Evolutionary conservation across 441 rosid genomes (phyloP).

Genomic region (Adansonia madagascariensis): DNA sequence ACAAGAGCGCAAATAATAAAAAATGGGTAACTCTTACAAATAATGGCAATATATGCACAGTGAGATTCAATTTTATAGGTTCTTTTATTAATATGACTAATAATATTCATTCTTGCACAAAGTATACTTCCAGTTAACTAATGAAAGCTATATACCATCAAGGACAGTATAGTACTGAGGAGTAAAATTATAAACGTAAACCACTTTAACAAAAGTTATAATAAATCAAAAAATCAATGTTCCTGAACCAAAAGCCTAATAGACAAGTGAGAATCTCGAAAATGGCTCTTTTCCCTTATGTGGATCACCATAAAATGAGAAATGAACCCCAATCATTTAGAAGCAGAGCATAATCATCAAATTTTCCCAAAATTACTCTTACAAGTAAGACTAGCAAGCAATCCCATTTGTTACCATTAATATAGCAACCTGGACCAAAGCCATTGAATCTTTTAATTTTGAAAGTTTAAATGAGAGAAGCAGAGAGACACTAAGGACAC

Average conservation of each 20-base stretch:
- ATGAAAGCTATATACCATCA: background rate
- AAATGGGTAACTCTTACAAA: background rate
- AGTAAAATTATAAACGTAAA: background rate
- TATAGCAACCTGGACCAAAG: background rate
- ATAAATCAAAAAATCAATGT: background rate
- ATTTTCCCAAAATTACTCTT: background rate
- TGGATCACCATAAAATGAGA: background rate
- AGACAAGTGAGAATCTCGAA: background rate
- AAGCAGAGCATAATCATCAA: background rate
- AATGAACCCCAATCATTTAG: background rate
- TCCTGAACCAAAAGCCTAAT: background rate
- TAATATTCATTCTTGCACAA: background rate
- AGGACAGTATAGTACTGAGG: background rate
- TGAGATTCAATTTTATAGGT: background rate
- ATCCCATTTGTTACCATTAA: background rate
- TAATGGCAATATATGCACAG: background rate
- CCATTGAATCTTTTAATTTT: background rate
- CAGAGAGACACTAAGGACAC: background rate
- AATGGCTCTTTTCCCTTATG: background rate
- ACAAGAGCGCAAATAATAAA: no score
- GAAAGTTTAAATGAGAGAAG: background rate
- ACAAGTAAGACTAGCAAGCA: background rate
- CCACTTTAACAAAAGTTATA: background rate
- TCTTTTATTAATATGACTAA: background rate
- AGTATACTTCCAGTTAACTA: background rate